phyloP scores from a whole-genome alignment of 2,329 filamentous ascomycete genomes.

The Rhinocladiella mackenziei region DNA sequence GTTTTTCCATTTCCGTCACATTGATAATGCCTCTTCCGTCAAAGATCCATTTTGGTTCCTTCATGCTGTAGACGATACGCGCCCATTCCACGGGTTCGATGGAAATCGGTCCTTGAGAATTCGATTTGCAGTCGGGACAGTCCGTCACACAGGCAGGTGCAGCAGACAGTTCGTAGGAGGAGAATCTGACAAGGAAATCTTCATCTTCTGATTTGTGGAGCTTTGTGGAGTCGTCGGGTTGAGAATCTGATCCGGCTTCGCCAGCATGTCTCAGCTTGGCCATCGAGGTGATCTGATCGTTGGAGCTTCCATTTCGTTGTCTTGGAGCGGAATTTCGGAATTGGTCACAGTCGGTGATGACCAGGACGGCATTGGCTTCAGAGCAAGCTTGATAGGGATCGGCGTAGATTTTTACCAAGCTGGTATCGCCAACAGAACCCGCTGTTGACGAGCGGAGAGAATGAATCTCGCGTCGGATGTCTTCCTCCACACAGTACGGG shows the following conservation, averaged over 20 bases:
- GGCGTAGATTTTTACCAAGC: slow-evolving; percentile 38
- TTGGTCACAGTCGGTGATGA: slow-evolving; percentile 53
- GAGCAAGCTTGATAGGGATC: slow-evolving; percentile 46
- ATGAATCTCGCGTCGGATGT: slow-evolving; percentile 42
- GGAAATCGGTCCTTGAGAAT: slow-evolving; percentile 16
- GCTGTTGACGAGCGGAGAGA: slow-evolving; percentile 27
- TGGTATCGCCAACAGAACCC: slow-evolving; percentile 24
- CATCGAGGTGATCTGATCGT: not conserved
- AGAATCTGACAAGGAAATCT: slow-evolving; percentile 9
- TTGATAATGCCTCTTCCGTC: slow-evolving; percentile 44
- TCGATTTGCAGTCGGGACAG: slow-evolving; percentile 28
- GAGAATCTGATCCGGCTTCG: too few relatives aligned
- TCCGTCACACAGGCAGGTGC: slow-evolving; percentile 18
- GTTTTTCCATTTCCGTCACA: slow-evolving; percentile 33
- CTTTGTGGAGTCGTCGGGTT: too few relatives aligned
- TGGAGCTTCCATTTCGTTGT: not conserved
- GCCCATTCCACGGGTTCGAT: slow-evolving; percentile 44
- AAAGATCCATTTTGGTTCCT: slow-evolving; percentile 49
- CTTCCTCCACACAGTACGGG: slow-evolving; percentile 46
- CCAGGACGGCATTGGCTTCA: slow-evolving; percentile 46
- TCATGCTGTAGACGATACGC: slow-evolving; percentile 43
- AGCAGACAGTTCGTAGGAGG: slow-evolving; percentile 4
- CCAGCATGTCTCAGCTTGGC: not conserved
- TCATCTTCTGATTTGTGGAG: too few relatives aligned
- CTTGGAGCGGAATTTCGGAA: slow-evolving; percentile 38